phyloP scores from a whole-genome alignment of 176 grass and related monocot genomes.

The Eremochloa ophiuroides region DNA sequence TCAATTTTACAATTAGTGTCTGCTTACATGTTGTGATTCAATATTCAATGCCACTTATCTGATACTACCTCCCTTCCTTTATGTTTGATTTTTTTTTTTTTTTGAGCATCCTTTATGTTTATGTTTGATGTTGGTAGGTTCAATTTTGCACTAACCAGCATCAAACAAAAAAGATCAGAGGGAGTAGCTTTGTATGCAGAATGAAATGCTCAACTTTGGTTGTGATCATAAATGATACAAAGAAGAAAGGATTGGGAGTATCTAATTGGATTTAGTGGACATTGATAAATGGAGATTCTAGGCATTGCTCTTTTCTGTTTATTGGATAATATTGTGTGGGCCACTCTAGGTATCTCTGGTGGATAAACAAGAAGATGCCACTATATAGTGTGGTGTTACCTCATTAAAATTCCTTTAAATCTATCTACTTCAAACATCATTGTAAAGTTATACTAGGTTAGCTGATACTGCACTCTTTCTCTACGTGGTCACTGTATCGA shows the following conservation, averaged over 20 bases:
- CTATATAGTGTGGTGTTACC: constrained; percentile 13
- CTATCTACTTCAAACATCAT: constrained; percentile 11
- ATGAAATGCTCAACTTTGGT: constrained; percentile 46
- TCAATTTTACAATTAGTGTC: neutral
- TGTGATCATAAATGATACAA: constrained; percentile 32
- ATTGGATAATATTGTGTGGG: constrained; percentile 50
- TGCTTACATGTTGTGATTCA: neutral
- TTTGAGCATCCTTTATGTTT: neutral
- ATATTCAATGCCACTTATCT: constrained; percentile 16
- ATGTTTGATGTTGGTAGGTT: neutral
- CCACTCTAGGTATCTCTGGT: constrained; percentile 6
- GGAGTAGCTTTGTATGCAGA: constrained; percentile 23
- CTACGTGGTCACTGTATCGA: neutral
- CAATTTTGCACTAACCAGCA: neutral
- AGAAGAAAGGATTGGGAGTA: constrained; percentile 38
- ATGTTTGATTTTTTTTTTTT: no score
- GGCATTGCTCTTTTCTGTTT: constrained; percentile 55
- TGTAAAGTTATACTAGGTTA: constrained; percentile 10
- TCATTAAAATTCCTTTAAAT: constrained; percentile 8
- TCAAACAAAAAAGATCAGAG: neutral
- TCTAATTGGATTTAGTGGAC: constrained; percentile 39
- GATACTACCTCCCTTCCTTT: neutral
- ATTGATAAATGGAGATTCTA: constrained; percentile 31
- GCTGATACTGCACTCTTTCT: neutral
- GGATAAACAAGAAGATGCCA: constrained; percentile 15